Evolutionary conservation across 2,329 filamentous ascomycete species (phyloP).

Genomic region (Colletotrichum salicis): DNA sequence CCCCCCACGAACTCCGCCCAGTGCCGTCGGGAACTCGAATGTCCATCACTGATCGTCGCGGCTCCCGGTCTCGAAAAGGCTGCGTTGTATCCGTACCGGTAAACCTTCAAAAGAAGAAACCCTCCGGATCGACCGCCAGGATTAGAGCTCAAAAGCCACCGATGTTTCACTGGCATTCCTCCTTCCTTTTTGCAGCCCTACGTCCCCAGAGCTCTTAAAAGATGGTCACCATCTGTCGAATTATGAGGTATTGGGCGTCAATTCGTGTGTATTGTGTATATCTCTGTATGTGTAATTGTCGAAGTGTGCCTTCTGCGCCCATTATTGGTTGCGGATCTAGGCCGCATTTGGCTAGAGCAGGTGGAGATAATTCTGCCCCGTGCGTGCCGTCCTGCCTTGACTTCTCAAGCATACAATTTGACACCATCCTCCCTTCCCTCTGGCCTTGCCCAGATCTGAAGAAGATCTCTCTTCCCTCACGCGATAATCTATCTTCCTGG

Average conservation of each 20-base stretch:
- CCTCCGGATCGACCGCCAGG: conserved; percentile 19
- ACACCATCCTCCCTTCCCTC: conserved; percentile 21
- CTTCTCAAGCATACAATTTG: no score
- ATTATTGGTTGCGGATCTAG: no score
- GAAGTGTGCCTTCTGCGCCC: no score
- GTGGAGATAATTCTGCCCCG: no score
- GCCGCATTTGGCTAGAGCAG: no score
- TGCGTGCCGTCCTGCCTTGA: no score
- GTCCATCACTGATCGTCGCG: conserved; percentile 26
- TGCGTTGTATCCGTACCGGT: background rate
- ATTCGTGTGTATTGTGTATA: no score
- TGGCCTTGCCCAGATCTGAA: conserved; percentile 16
- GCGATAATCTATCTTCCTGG: conserved; percentile 14
- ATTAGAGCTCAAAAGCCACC: background rate
- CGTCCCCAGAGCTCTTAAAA: conserved; percentile 17
- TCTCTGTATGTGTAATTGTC: no score
- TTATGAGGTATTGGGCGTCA: no score
- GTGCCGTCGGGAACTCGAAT: conserved; percentile 9
- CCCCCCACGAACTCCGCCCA: conserved; percentile 6
- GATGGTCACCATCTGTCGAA: no score
- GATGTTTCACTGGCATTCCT: conserved; percentile 18
- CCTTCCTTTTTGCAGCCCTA: conserved; percentile 4
- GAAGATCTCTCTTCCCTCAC: conserved; percentile 4
- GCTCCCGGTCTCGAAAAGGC: conserved; percentile 16
- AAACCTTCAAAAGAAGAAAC: background rate